phyloP scores from a whole-genome alignment of 441 rosid species.

The Mallotus japonicus region DNA sequence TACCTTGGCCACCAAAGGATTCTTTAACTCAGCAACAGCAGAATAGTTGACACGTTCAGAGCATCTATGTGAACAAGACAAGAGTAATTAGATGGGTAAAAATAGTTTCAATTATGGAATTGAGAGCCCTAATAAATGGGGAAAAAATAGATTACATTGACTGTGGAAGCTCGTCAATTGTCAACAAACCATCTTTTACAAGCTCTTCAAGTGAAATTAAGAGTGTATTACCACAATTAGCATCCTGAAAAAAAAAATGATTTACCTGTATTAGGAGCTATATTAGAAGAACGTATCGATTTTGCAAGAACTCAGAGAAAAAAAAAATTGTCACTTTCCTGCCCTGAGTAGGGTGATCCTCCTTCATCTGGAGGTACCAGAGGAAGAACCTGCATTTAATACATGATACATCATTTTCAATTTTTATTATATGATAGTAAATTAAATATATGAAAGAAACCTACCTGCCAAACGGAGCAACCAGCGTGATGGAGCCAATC shows the following conservation, averaged over 20 bases:
- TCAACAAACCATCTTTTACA: slow-evolving; percentile 73
- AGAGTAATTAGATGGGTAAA: background rate
- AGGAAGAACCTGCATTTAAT: slow-evolving; percentile 71
- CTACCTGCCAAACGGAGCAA: slow-evolving; percentile 84
- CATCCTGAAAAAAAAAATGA: slow-evolving; percentile 51
- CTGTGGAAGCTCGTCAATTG: slow-evolving; percentile 66
- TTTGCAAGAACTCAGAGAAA: too few species aligned
- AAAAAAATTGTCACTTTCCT: slow-evolving; percentile 38
- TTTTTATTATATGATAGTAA: background rate
- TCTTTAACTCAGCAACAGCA: slow-evolving; percentile 57
- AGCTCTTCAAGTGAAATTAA: slow-evolving; percentile 95
- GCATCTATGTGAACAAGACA: slow-evolving; percentile 41
- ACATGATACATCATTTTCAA: background rate
- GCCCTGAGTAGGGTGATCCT: slow-evolving; percentile 93
- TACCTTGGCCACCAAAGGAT: slow-evolving; percentile 79
- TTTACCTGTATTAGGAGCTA: too few species aligned
- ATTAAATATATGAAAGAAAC: slow-evolving; percentile 21
- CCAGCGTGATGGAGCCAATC: slow-evolving; percentile 89
- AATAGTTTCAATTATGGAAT: background rate
- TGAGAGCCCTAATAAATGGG: slow-evolving; percentile 5
- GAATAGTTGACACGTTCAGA: slow-evolving; percentile 63
- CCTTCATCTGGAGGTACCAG: slow-evolving; percentile 87
- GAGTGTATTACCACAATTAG: slow-evolving; percentile 86
- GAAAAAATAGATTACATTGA: slow-evolving; percentile 48
- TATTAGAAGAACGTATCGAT: background rate